Evolutionary conservation across 768 basidiomycete genomes (phyloP), one percentile per base, ranked within the genome.

Genomic region (Lactifluus echinatus): DNA sequence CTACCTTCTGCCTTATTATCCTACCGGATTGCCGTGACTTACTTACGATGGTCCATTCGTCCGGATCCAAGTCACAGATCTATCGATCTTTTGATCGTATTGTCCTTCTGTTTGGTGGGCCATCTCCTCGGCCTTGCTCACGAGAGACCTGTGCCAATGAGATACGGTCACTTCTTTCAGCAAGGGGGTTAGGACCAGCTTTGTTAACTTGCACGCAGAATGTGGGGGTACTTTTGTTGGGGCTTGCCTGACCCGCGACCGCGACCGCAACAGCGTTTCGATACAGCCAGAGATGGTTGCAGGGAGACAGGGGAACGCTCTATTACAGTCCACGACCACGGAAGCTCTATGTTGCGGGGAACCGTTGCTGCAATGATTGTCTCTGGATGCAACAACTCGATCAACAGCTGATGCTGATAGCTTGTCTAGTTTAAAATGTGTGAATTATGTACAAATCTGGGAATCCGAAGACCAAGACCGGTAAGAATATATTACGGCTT

Each of bases 41-140:
- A n/a, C n/a, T 87, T 45, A 78, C 80, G 17, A 82, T 82, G 5
- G 82, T 88, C 51, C 85, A 88, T 61, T 84, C n/a, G n/a, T n/a
- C n/a, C n/a, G n/a, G 86, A 56, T 85, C 85, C 0, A 76, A 79
- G 19, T 76, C 78, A 23, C 80, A 81, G 55, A 82, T 82, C 0
- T 77, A 84, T 48, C 64, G 75, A 0, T 75, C 82, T 42, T 87
- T 88, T 65, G 81, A 81, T 47, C 72, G 78, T 31, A 70, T 86
- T 11, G 68, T 83, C 29, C 70, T 88, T 23, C 74, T 88, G 95
- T 64, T 80, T 94, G 17, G 93, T 94, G 0, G 94, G 97, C 68
- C 89, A 94, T 66, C 78, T 96, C 11, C 76, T 97, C 21, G 93
- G 96, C 63, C 78, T 97, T 50, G 93, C 93, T 1, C 85, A 82